These are phyloP conservation scores for Platismatia glauca DNA, from an alignment of 495 filamentous ascomycete species.

Conservation along the genomic window DNA sequence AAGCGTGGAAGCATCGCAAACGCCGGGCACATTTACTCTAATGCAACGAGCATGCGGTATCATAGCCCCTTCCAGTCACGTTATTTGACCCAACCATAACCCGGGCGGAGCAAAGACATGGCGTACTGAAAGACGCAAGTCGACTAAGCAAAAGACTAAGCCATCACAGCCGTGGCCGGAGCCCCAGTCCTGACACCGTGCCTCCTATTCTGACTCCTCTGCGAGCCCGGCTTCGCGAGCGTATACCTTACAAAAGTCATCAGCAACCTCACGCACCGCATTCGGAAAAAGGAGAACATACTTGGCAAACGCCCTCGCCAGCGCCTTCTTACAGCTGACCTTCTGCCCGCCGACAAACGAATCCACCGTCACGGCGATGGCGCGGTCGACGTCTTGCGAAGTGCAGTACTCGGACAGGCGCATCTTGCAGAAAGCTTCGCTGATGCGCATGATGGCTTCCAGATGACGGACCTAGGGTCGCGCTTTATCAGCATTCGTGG, in stretches of 20 bases:
- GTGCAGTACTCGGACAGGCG: constrained; percentile 88
- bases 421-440: constrained; percentile 91
- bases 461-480: constrained; percentile 75
- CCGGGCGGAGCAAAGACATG: not conserved
- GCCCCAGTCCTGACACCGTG: constrained; percentile 13
- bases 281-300: constrained; percentile 43
- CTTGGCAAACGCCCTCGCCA: constrained; percentile 95
- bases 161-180: constrained; percentile 19
- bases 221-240: constrained; percentile 23
- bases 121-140: not conserved
- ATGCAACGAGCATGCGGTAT: not conserved
- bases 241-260: constrained; percentile 19
- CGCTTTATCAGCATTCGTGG: constrained; percentile 18
- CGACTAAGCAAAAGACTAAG: constrained; percentile 6
- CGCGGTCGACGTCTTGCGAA: constrained; percentile 84
- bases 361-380: constrained; percentile 94
- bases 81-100: not conserved
- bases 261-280: not conserved
- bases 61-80: not conserved
- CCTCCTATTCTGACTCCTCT: constrained; percentile 17
- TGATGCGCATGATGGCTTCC: constrained; percentile 93
- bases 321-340: constrained; percentile 93
- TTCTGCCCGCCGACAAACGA: constrained; percentile 96
- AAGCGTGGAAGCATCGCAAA: not conserved
- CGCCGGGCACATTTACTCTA: not conserved